phyloP scores from a whole-genome alignment of 2,329 filamentous ascomycete genomes.

The Acephala macrosclerotiorum region DNA sequence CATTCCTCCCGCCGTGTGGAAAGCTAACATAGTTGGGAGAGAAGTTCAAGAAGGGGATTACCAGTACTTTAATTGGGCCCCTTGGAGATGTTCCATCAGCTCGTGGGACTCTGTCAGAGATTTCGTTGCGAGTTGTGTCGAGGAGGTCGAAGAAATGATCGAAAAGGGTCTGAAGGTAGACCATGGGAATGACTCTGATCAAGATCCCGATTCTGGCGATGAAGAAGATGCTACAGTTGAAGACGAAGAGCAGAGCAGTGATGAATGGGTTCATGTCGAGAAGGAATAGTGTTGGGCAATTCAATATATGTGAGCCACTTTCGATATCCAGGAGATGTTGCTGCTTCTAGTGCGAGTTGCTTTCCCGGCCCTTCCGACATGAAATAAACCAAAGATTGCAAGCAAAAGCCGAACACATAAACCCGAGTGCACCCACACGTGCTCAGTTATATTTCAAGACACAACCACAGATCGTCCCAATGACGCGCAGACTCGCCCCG shows the following conservation, averaged over 20 bases:
- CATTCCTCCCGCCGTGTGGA: constrained; percentile 17
- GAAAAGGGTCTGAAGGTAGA: constrained; percentile 10
- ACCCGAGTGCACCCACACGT: too few relatives aligned
- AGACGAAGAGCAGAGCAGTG: neutral
- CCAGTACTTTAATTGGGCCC: constrained; percentile 19
- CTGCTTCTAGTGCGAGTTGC: too few relatives aligned
- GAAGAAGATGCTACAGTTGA: neutral
- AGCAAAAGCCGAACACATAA: too few relatives aligned
- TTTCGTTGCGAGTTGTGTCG: constrained; percentile 22
- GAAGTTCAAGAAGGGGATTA: constrained; percentile 20
- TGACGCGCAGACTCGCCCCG: too few relatives aligned
- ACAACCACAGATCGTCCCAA: too few relatives aligned
- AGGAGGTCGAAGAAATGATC: constrained; percentile 22
- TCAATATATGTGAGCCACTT: too few relatives aligned
- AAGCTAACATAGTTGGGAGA: constrained; percentile 6
- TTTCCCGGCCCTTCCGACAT: too few relatives aligned
- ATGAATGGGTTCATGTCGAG: neutral
- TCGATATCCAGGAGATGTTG: too few relatives aligned
- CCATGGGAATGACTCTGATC: neutral
- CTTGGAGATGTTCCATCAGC: constrained; percentile 2
- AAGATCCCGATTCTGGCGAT: constrained; percentile 4
- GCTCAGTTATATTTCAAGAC: too few relatives aligned
- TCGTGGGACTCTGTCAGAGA: constrained; percentile 17
- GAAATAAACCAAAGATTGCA: too few relatives aligned
- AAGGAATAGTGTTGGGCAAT: neutral